These are phyloP conservation scores for Trichoderma breve DNA, from an alignment of 2,329 filamentous ascomycete species.

Conservation along the genomic window DNA sequence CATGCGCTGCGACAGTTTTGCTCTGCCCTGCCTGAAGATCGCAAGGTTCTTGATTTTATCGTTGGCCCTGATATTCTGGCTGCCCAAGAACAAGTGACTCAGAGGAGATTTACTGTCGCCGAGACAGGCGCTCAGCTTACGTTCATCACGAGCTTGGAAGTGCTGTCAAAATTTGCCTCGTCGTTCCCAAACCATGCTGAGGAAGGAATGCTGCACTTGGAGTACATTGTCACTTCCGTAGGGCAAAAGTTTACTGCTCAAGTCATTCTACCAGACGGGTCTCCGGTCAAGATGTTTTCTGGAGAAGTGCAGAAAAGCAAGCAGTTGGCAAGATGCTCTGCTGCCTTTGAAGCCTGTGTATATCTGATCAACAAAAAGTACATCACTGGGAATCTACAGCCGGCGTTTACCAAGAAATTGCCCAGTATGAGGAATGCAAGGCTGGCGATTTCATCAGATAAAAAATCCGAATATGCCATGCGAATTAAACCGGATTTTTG, in stretches of 20 bases:
- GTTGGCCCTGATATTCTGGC: conserved; percentile 22
- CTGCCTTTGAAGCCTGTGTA: conserved; percentile 80
- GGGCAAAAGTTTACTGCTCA: conserved; percentile 69
- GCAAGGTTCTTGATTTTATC: conserved; percentile 44
- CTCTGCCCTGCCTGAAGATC: conserved; percentile 68
- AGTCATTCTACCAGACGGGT: conserved; percentile 71
- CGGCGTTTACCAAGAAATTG: conserved; percentile 67
- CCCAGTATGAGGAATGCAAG: conserved; percentile 85
- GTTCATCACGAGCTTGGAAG: conserved; percentile 67
- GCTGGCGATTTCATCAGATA: conserved; percentile 77
- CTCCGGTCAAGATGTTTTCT: conserved; percentile 65
- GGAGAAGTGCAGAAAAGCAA: conserved; percentile 69
- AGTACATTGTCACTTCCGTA: conserved; percentile 61
- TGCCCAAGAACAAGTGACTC: conserved; percentile 28
- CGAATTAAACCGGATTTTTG: conserved; percentile 75
- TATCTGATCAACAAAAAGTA: conserved; percentile 63
- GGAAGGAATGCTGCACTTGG: conserved; percentile 37
- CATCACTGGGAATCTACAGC: conserved; percentile 72
- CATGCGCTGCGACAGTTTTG: conserved; percentile 72
- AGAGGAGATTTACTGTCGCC: conserved; percentile 58
- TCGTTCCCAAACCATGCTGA: conserved; percentile 47
- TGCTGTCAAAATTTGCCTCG: conserved; percentile 71
- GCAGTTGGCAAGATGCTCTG: conserved; percentile 78
- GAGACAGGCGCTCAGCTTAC: conserved; percentile 75
- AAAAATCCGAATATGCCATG: conserved; percentile 72